A percentile compares a stretch with the other conserved stretches of the same genome.
Conservation (phyloP, 371 early-diverging fungal genomes). For the Batrachochytrium dendrobatidis region DNA sequence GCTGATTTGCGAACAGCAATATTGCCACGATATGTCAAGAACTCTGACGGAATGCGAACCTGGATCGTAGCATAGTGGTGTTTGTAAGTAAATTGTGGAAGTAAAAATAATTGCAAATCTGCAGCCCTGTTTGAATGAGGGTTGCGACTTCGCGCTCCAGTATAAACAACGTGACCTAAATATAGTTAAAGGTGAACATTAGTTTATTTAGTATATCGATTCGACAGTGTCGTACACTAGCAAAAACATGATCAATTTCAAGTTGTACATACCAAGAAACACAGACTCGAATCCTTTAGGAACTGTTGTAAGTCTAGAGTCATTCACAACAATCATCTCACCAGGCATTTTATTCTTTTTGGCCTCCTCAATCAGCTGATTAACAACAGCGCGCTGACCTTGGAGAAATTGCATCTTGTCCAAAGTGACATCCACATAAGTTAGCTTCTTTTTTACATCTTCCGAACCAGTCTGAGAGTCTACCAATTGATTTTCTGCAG, state of each 20-base stretch:
- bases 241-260: background rate
- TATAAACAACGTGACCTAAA: slow-evolving; percentile 21
- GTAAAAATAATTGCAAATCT: slow-evolving; percentile 27
- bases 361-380: slow-evolving; percentile 14
- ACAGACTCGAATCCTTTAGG: slow-evolving; percentile 2
- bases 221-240: slow-evolving; percentile 6
- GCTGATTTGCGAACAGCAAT: slow-evolving; percentile 50
- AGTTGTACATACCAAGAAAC: slow-evolving; percentile 14
- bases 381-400: background rate
- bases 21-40: slow-evolving; percentile 26
- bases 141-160: slow-evolving; percentile 13
- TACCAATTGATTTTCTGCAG: too few relatives aligned
- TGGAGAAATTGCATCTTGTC: background rate
- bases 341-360: slow-evolving; percentile 13
- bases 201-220: slow-evolving; percentile 10
- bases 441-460: background rate
- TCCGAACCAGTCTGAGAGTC: too few relatives aligned
- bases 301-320: slow-evolving; percentile 15
- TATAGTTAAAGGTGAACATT: too few relatives aligned
- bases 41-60: slow-evolving; percentile 35
- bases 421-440: background rate
- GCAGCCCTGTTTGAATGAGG: slow-evolving; percentile 15
- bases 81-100: slow-evolving; percentile 30
- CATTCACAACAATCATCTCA: slow-evolving; percentile 32
- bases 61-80: slow-evolving; percentile 36